These are phyloP conservation scores for Zea mays DNA, from an alignment of 176 grass and related monocot genomes.

Conservation along the genomic window Zm-B73-REFERENCE-NAM-5.0 NC_050104.1:12448001-12448500, in stretches of 20 bases:
- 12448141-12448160: neutral
- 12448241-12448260: neutral
- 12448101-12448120: too few species aligned
- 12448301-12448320: slow-evolving; percentile 2
- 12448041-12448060: too few species aligned
- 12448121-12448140: neutral
- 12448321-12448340: neutral
- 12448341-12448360: slow-evolving; percentile 12
- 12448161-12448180: neutral
- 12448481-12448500: neutral
- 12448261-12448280: neutral
- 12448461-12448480: slow-evolving; percentile 13
- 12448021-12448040: too few species aligned
- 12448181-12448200: neutral
- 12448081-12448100: too few species aligned
- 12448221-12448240: neutral
- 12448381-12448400: slow-evolving; percentile 29
- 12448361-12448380: neutral
- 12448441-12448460: slow-evolving; percentile 13
- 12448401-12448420: slow-evolving; percentile 10
- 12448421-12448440: slow-evolving; percentile 27
- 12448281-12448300: slow-evolving; percentile 11
- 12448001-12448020: too few species aligned
- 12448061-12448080: too few species aligned
- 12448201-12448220: neutral